Evolutionary conservation across 2,329 filamentous ascomycete species (phyloP).

Genomic region (Ceratocystis albifundus): DNA sequence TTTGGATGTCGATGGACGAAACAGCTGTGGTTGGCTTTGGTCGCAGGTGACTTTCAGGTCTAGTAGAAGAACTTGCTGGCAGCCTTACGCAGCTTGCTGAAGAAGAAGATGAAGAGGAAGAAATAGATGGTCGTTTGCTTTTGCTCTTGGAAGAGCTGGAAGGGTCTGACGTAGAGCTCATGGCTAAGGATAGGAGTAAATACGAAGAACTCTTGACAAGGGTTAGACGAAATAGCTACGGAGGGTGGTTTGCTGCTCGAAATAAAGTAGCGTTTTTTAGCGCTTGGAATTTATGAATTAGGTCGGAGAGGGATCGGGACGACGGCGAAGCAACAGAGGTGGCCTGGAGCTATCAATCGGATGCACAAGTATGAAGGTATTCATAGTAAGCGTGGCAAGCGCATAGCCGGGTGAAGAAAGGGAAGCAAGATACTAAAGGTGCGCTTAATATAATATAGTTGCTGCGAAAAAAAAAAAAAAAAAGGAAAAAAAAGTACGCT

Average conservation of each 20-base stretch:
- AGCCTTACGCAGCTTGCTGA: background rate
- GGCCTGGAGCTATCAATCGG: constrained; percentile 19
- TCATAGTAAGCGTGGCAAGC: constrained; percentile 22
- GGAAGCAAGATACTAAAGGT: background rate
- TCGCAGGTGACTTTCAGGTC: constrained; percentile 4
- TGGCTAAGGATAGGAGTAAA: background rate
- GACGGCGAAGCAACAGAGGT: constrained; percentile 9
- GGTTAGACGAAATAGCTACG: background rate
- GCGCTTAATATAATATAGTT: background rate
- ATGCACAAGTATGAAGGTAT: constrained; percentile 14
- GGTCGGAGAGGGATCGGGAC: constrained; percentile 14
- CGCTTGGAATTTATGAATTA: background rate
- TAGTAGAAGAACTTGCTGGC: background rate
- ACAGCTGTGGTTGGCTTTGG: constrained; percentile 74
- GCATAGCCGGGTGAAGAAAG: background rate
- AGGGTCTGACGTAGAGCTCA: constrained; percentile 12
- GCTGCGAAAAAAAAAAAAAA: background rate
- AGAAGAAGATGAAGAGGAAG: background rate
- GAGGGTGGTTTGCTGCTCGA: background rate
- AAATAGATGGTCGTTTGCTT: background rate
- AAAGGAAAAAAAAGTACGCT: background rate
- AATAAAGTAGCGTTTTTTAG: background rate
- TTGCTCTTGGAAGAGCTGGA: background rate
- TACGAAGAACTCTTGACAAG: background rate
- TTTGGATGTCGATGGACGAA: constrained; percentile 69